A percentile compares a stretch with the other conserved stretches of the same genome.
Evolutionary conservation across 495 filamentous ascomycete genomes (phyloP).

Genomic region (Friedmanniomyces simplex): DNA sequence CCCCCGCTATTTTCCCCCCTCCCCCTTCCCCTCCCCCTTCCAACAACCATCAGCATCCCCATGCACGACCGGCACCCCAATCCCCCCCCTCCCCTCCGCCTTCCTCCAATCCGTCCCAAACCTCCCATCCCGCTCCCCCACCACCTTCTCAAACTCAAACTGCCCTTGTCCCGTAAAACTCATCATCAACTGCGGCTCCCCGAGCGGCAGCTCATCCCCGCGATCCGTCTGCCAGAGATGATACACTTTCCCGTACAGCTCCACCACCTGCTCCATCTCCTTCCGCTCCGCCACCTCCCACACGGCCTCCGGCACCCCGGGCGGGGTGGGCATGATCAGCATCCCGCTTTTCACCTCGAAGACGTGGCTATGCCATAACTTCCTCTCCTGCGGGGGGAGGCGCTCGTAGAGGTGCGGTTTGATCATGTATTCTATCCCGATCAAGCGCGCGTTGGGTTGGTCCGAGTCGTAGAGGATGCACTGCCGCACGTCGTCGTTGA

Average conservation of each 20-base stretch:
- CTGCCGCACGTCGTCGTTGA: slow-evolving; percentile 68
- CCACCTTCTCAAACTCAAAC: slow-evolving; percentile 48
- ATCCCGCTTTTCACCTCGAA: slow-evolving; percentile 83
- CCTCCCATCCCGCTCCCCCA: slow-evolving; percentile 55
- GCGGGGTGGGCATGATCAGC: slow-evolving; percentile 71
- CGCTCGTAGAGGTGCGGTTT: slow-evolving; percentile 55
- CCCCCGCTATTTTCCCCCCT: not conserved
- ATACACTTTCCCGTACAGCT: slow-evolving; percentile 80
- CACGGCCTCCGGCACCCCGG: slow-evolving; percentile 38
- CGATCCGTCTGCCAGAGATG: slow-evolving; percentile 81
- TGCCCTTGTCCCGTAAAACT: slow-evolving; percentile 54
- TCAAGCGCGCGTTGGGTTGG: slow-evolving; percentile 54
- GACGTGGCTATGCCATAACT: slow-evolving; percentile 71
- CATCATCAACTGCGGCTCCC: slow-evolving; percentile 66
- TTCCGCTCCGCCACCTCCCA: slow-evolving; percentile 72
- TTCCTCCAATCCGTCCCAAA: slow-evolving; percentile 56
- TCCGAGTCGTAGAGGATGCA: slow-evolving; percentile 77
- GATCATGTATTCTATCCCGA: slow-evolving; percentile 94
- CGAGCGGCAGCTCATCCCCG: slow-evolving; percentile 66
- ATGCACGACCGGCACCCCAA: slow-evolving; percentile 51
- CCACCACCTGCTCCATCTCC: slow-evolving; percentile 65
- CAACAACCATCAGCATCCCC: slow-evolving; percentile 44
- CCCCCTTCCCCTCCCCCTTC: slow-evolving; percentile 24
- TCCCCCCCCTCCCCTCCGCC: slow-evolving; percentile 49
- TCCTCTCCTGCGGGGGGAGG: slow-evolving; percentile 53